Percentiles rank a stretch among this genome's conserved stretches.
These are phyloP conservation scores for Cordyceps cateniannulata DNA, from an alignment of 2,329 filamentous ascomycete species.

Conservation along the genomic window DNA sequence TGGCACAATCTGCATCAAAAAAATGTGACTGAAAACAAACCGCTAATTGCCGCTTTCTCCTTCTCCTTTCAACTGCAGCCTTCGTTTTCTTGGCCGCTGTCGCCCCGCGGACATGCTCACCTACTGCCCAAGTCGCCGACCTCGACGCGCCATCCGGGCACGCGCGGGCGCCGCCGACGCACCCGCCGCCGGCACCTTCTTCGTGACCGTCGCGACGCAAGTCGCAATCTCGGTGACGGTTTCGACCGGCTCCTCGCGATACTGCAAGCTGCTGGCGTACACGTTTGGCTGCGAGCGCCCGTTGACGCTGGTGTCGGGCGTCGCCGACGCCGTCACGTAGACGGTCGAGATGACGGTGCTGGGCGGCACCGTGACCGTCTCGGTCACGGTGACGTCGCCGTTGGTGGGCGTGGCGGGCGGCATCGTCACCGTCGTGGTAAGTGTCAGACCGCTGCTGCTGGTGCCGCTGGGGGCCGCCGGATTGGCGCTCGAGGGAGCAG, in stretches of 20 bases:
- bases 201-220: too few relatives aligned
- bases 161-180: too few relatives aligned
- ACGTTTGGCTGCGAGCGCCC: not conserved
- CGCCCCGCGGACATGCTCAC: too few relatives aligned
- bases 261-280: not conserved
- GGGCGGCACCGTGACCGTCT: constrained; percentile 29
- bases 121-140: too few relatives aligned
- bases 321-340: constrained; percentile 16
- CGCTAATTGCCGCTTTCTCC: not conserved
- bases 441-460: constrained; percentile 19
- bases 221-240: too few relatives aligned
- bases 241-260: too few relatives aligned
- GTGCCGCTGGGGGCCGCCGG: not conserved
- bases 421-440: constrained; percentile 30
- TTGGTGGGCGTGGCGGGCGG: constrained; percentile 19
- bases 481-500: constrained; percentile 4
- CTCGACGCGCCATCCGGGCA: too few relatives aligned
- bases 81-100: not conserved
- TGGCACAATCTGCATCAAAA: not conserved
- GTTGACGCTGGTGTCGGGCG: not conserved
- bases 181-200: too few relatives aligned
- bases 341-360: constrained; percentile 33
- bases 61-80: not conserved
- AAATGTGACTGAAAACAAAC: not conserved
- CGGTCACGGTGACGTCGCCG: constrained; percentile 25